Percentiles rank a stretch among this genome's conserved stretches.
Conservation (phyloP, 2,329 filamentous ascomycete species). For the Alternaria sp. region DNA sequence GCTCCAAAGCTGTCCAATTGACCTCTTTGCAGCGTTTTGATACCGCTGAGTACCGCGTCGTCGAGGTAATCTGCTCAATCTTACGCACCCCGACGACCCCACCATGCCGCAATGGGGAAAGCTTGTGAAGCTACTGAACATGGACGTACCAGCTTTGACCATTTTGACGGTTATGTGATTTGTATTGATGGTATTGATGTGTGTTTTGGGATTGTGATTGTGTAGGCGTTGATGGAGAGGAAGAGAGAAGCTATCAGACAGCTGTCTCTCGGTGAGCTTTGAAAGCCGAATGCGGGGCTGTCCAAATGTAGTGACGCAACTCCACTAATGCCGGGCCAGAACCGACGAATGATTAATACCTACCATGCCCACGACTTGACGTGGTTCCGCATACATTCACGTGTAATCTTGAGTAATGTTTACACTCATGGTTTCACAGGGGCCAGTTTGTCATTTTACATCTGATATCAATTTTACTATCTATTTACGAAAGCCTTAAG, state of each 20-base stretch:
- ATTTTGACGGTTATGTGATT: conserved; percentile 73
- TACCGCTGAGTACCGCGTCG: conserved; percentile 18
- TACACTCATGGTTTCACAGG: neutral
- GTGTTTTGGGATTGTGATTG: conserved; percentile 18
- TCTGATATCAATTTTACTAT: conserved; percentile 31
- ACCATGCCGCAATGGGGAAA: conserved; percentile 40
- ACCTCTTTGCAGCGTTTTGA: conserved; percentile 19
- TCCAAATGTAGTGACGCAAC: conserved; percentile 40
- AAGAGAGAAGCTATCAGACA: conserved; percentile 2
- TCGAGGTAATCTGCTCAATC: conserved; percentile 67
- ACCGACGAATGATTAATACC: conserved; percentile 41
- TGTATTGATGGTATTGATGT: conserved; percentile 23
- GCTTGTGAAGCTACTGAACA: conserved; percentile 22
- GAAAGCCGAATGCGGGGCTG: conserved; percentile 39
- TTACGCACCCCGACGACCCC: conserved; percentile 55
- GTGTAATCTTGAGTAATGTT: neutral
- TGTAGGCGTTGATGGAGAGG: conserved; percentile 18
- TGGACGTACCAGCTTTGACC: conserved; percentile 92
- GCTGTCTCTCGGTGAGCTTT: conserved; percentile 28
- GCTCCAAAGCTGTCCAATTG: conserved; percentile 28
- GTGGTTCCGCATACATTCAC: neutral
- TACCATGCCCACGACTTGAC: neutral
- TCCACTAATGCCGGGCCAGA: conserved; percentile 26
- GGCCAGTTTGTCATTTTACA: conserved; percentile 2
- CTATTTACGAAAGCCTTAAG: conserved; percentile 21